Base-by-base conservation (phyloP, 177 flowering plant species). In the Vitis hybrid region DNA sequence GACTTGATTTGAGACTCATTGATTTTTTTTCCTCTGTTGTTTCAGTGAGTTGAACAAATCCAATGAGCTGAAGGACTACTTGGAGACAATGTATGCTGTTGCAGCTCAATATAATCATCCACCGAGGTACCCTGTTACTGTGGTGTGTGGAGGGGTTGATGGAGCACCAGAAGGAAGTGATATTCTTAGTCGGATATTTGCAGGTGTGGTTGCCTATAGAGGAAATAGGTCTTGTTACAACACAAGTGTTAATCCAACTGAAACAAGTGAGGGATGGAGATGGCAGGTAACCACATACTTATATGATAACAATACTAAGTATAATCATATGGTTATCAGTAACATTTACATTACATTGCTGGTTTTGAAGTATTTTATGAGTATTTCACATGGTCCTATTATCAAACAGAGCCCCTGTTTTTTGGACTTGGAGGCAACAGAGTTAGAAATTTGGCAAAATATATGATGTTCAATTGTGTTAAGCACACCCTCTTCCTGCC, bases 141-240 rank as follows among this genome's bases (percentile, higher is more conserved):
- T 12, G 48, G 48, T 60, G 31, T 85, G 87, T 56, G 9, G 48
- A 15, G 85, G 70, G n/a, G 79, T 83, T 57, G 86, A 83, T 61
- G 71, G 69, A 45, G 77, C 73, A 19, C 57, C 76, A 0, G 39
- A 50, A 18, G 75, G 70, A 26, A 67, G 50, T 1, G 74, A 70
- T 20, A 52, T 70, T 19, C 69, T 81, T 14, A 71, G 61, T 12
- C 18, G 22, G 1, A 57, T 57, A 14, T 57, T 57, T 57, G 60
- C 20, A 14, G 60, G 60, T 18, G 3, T 57, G 10, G 60, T 57
- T 18, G n/a, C 60, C 18, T 57, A 2, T 0, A 18, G 22, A 3
- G 50, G 5, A 67, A 56, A 54, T 31, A n/a, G 2, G 15, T 15
- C 16, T n/a, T 59, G 34, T 29, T 59, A 59, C 39, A 26, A 20